Conservation (phyloP, 176 grass and related monocot genomes). For the Otatea glauca region DNA sequence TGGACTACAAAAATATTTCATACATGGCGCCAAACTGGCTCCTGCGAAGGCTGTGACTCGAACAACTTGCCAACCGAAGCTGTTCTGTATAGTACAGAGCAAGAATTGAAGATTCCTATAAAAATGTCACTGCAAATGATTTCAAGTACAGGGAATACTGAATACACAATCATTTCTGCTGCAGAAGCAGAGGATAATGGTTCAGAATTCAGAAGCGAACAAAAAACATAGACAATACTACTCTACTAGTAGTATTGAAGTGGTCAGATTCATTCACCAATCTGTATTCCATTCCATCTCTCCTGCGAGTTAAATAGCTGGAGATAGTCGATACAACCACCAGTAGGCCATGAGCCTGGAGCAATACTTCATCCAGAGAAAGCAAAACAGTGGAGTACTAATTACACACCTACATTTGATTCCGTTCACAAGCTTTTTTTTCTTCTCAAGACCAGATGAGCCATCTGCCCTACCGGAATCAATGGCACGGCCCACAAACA, state of each 20-base stretch:
- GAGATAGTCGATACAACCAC: slow-evolving; percentile 19
- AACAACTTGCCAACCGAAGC: slow-evolving; percentile 5
- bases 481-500: slow-evolving; percentile 29
- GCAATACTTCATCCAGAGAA: slow-evolving; percentile 8
- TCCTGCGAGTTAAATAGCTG: slow-evolving; percentile 8
- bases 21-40: background rate
- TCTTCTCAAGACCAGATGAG: background rate
- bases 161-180: background rate
- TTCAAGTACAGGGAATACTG: no score
- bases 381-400: slow-evolving; percentile 5
- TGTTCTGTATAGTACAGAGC: background rate
- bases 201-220: background rate
- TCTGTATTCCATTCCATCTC: slow-evolving; percentile 1
- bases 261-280: background rate
- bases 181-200: background rate
- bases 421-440: slow-evolving; percentile 13
- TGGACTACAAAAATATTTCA: background rate
- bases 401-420: slow-evolving; percentile 47
- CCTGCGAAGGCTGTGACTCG: background rate
- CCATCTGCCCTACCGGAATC: slow-evolving; percentile 31
- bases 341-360: slow-evolving; percentile 31
- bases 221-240: background rate
- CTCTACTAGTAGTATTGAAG: background rate
- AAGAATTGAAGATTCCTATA: background rate
- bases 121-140: background rate